Conservation (phyloP, 805 yeast species). For the Candida sonorensis region DNA sequence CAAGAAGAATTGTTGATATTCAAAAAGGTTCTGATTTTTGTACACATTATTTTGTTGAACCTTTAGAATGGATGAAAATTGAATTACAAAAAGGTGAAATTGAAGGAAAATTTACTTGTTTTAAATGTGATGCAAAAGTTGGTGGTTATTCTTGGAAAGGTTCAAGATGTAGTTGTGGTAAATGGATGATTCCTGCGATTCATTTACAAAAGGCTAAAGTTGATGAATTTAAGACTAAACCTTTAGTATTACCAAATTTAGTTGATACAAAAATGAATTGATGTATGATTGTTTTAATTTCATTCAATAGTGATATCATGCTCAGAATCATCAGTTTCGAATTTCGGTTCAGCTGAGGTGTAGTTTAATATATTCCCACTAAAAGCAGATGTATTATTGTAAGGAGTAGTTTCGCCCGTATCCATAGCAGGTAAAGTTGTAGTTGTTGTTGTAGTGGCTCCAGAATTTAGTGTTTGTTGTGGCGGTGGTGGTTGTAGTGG, state of each 20-base stretch:
- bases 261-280: not conserved
- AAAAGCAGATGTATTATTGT: no score
- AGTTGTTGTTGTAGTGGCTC: slow-evolving; percentile 8
- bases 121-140: slow-evolving; percentile 75
- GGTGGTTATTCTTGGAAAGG: slow-evolving; percentile 97
- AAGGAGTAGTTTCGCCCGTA: slow-evolving; percentile 17
- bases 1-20: slow-evolving; percentile 51
- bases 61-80: slow-evolving; percentile 84
- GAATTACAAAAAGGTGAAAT: slow-evolving; percentile 68
- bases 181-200: slow-evolving; percentile 92
- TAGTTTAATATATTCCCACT: no score
- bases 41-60: slow-evolving; percentile 84
- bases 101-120: slow-evolving; percentile 85
- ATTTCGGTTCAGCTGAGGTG: slow-evolving; percentile 8
- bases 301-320: slow-evolving; percentile 26
- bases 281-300: not conserved
- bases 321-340: slow-evolving; percentile 16
- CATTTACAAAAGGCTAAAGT: slow-evolving; percentile 76
- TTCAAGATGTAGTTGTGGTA: slow-evolving; percentile 87
- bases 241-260: slow-evolving; percentile 1
- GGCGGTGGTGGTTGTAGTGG: slow-evolving; percentile 8
- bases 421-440: slow-evolving; percentile 7
- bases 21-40: slow-evolving; percentile 56
- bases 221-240: slow-evolving; percentile 42
- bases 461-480: slow-evolving; percentile 10